Percentiles rank a stretch among this genome's conserved stretches.
phyloP scores from a whole-genome alignment of 306 rosid genomes.

The Trichosanthes truncata region DNA sequence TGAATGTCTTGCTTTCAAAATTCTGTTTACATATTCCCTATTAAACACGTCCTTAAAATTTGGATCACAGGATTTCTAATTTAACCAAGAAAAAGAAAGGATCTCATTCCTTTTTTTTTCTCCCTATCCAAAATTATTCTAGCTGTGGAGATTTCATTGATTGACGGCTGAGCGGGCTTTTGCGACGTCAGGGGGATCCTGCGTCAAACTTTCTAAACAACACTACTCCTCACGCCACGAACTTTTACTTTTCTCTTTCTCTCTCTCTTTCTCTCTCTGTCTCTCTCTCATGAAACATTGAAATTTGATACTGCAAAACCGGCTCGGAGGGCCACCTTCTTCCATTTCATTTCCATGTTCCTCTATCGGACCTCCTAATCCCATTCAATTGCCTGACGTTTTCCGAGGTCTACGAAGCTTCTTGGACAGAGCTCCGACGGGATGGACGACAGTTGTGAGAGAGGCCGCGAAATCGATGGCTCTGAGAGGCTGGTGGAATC shows the following conservation, averaged over 20 bases:
- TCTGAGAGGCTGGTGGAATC: constrained; percentile 15
- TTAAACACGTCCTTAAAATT: no score
- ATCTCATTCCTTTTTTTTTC: background rate
- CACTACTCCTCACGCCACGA: background rate
- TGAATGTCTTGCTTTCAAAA: no score
- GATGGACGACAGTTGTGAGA: constrained; percentile 1
- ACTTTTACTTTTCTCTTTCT: background rate
- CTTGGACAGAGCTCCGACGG: background rate
- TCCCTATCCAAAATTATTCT: background rate
- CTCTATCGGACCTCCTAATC: background rate
- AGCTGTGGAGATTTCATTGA: background rate
- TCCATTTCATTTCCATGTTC: background rate
- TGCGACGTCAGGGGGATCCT: background rate
- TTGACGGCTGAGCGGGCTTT: background rate
- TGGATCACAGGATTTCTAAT: no score
- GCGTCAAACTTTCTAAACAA: background rate
- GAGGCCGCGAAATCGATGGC: constrained; percentile 4
- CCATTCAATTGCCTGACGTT: background rate
- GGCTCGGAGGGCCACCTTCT: background rate
- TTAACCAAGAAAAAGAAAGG: background rate
- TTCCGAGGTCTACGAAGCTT: background rate
- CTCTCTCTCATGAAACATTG: background rate
- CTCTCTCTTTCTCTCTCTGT: background rate
- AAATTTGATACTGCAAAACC: background rate
- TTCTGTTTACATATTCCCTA: no score